Percentiles rank a stretch among this genome's conserved stretches.
These are phyloP conservation scores for Omphalea diandra DNA, from an alignment of 441 rosid species.

Conservation along the genomic window DNA sequence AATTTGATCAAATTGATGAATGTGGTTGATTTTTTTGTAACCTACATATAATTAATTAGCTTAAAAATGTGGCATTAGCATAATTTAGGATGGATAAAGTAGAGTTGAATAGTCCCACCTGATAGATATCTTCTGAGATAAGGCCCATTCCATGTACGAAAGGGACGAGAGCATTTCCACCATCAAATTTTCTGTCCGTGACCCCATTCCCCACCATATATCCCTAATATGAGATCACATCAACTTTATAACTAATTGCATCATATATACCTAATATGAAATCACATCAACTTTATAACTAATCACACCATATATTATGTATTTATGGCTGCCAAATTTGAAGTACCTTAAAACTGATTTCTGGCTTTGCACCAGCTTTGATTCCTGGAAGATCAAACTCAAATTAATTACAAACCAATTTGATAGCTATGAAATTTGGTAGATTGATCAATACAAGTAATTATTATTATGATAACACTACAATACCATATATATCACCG, in stretches of 20 bases:
- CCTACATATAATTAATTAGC: neutral
- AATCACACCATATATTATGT: neutral
- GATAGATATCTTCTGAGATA: constrained; percentile 43
- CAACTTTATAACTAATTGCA: no score
- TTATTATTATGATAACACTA: no score
- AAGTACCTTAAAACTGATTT: constrained; percentile 50
- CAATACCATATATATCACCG: no score
- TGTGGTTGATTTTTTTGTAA: neutral
- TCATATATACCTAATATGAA: no score
- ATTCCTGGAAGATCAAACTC: constrained; percentile 36
- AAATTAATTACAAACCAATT: neutral
- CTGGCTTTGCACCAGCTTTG: constrained; percentile 37
- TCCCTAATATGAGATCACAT: constrained; percentile 34
- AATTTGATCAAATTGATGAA: no score
- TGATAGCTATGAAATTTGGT: no score
- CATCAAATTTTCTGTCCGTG: constrained; percentile 29
- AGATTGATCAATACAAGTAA: neutral
- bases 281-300: neutral
- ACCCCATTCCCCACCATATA: constrained; percentile 54
- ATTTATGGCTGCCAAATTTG: neutral
- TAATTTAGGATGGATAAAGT: neutral
- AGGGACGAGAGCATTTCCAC: constrained; percentile 35
- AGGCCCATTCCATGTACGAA: constrained; percentile 59
- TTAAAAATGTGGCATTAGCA: no score
- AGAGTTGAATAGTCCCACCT: constrained; percentile 21